Evolutionary conservation across 2,329 filamentous ascomycete species (phyloP).

Genomic region (Daldinia sp.): DNA sequence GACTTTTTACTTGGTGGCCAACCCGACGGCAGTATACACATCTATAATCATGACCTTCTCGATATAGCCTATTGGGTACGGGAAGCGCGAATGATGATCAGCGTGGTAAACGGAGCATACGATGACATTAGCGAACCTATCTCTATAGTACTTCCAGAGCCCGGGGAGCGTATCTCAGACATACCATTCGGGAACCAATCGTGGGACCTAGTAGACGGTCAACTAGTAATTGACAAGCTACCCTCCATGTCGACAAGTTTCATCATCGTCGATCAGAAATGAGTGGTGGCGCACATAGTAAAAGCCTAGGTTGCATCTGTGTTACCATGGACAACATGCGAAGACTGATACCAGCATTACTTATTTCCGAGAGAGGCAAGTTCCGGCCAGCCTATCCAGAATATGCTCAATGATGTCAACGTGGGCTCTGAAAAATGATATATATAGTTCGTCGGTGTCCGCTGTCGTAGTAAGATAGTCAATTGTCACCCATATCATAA

Average conservation of each 20-base stretch:
- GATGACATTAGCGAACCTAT: slow-evolving; percentile 30
- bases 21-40: slow-evolving; percentile 22
- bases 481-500: background rate
- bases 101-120: slow-evolving; percentile 49
- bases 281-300: background rate
- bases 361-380: too few relatives aligned
- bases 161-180: slow-evolving; percentile 29
- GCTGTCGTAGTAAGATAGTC: too few relatives aligned
- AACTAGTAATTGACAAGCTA: slow-evolving; percentile 41
- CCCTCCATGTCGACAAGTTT: slow-evolving; percentile 48
- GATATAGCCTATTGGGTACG: slow-evolving; percentile 51
- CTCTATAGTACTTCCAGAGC: slow-evolving; percentile 31
- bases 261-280: slow-evolving; percentile 43
- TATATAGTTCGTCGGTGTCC: too few relatives aligned
- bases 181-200: slow-evolving; percentile 41
- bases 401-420: too few relatives aligned
- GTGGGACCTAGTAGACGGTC: slow-evolving; percentile 38
- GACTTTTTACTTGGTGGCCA: slow-evolving; percentile 51
- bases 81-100: slow-evolving; percentile 46
- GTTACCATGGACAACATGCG: too few relatives aligned
- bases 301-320: background rate
- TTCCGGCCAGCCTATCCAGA: too few relatives aligned
- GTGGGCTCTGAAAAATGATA: too few relatives aligned
- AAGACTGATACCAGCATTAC: too few relatives aligned
- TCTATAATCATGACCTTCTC: slow-evolving; percentile 36